Base-by-base conservation (phyloP, 106 monocot species). In the Dactylorhiza incarnata region DNA sequence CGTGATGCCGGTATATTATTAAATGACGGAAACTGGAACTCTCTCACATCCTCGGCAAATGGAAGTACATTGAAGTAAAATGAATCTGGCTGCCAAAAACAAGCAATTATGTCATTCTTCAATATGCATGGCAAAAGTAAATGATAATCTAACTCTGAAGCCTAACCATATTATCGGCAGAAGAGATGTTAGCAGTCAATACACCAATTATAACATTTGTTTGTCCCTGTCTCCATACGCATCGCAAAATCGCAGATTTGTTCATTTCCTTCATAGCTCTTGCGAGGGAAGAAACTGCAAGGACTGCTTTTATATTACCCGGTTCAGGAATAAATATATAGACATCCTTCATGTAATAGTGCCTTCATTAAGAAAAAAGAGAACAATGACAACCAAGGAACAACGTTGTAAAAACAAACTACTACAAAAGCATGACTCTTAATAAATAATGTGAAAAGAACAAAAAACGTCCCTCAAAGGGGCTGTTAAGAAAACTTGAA, bases 11-110 rank as follows among this genome's bases (percentile, higher is more conserved):
- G 94, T 7, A 99, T 79, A 48, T 75, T 87, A 75, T 77, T 84
- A 51, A 99, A 87, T 29, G 99, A 99, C 62, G 89, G 91, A 80
- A 99, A 99, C 70, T 94, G 91, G 75, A 92, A 99, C 77, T 99
- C 99, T 43, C 99, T 72, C 53, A 99, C 76, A 80, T 99, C 99
- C 84, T 99, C 99, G 56, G 91, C 94, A 79, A 99, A 99, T 62
- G 99, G 99, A 83, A 99, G 99, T 55, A 88, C 78, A 63, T 99
- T 99, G 66, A 94, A 94, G 82, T 85, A 99, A 81, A 99, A 99
- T 22, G 99, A 99, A 87, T 99, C 99, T 68, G 88, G 78, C 99
- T 99, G 91, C 48, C 68, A 59, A 68, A 80, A 58, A 70, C n/a
- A 74, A 68, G 25, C 24, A 54, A 74, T 14, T 43, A 49, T 48